Evolutionary conservation across 176 grass and related monocot species (phyloP).

Genomic region (Eleusine indica): DNA sequence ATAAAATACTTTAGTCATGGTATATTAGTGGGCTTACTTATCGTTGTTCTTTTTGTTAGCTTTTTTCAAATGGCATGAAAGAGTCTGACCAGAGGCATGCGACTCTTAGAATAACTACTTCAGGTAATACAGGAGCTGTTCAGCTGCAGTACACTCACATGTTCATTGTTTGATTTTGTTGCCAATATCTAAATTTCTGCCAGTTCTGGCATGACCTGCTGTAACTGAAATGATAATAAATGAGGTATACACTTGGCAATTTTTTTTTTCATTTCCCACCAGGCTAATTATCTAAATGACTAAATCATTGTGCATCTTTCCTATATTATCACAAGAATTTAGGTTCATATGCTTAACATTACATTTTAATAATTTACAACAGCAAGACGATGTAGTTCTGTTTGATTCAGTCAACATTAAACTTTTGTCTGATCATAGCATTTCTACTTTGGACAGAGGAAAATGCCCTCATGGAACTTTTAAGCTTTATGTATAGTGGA

Average conservation of each 20-base stretch:
- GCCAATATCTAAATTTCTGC: not conserved
- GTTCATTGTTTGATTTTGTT: not conserved
- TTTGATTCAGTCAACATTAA: constrained; percentile 12
- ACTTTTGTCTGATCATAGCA: constrained; percentile 32
- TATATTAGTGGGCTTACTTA: constrained; percentile 42
- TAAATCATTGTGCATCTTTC: constrained; percentile 17
- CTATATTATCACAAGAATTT: not conserved
- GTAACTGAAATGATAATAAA: not conserved
- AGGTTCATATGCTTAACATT: not conserved
- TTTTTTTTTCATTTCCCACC: not conserved
- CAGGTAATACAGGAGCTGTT: constrained; percentile 68
- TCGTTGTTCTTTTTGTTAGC: constrained; percentile 59
- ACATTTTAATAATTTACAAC: constrained; percentile 16
- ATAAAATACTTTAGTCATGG: not conserved
- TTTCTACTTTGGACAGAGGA: constrained; percentile 75
- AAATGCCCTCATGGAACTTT: constrained; percentile 83
- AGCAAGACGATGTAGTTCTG: not conserved
- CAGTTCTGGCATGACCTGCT: not conserved
- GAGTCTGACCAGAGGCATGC: constrained; percentile 98
- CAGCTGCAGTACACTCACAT: constrained; percentile 24
- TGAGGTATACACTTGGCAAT: not conserved
- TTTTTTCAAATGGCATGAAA: constrained; percentile 99
- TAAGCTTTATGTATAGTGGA: constrained; percentile 93
- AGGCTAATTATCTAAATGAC: not conserved
- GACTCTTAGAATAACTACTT: constrained; percentile 86